Evolutionary conservation across 768 basidiomycete species (phyloP).

Genomic region (Boletus patriciae): DNA sequence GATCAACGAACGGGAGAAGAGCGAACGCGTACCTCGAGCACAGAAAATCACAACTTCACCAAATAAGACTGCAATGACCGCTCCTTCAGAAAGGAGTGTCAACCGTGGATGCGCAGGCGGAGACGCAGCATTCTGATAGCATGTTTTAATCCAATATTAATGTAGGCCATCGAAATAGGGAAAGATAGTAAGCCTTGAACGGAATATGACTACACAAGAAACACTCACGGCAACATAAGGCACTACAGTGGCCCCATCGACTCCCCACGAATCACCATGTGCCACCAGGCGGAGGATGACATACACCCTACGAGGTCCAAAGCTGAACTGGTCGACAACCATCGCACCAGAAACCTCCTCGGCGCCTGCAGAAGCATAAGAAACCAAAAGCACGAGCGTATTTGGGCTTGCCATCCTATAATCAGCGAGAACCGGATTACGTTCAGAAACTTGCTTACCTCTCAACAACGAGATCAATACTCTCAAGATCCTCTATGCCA

Average conservation of each 20-base stretch:
- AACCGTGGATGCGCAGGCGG: constrained; percentile 74
- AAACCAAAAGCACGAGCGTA: constrained; percentile 61
- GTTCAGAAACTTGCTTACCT: constrained; percentile 39
- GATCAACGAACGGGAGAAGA: not conserved
- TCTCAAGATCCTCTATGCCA: constrained; percentile 63
- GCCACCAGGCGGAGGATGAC: constrained; percentile 51
- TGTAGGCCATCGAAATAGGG: not conserved
- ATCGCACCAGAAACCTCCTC: constrained; percentile 43
- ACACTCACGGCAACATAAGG: constrained; percentile 74
- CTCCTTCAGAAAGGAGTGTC: constrained; percentile 58
- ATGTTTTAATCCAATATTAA: not conserved
- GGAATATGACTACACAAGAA: not conserved
- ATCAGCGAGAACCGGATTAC: not conserved
- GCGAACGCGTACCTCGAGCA: constrained; percentile 50
- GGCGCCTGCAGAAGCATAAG: constrained; percentile 52
- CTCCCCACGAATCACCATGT: constrained; percentile 28
- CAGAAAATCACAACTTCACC: constrained; percentile 76
- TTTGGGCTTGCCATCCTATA: constrained; percentile 40
- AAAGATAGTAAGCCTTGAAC: not conserved
- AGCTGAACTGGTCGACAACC: constrained; percentile 39
- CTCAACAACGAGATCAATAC: constrained; percentile 67
- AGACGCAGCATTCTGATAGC: constrained; percentile 56
- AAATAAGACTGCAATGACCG: constrained; percentile 63
- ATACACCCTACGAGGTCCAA: constrained; percentile 60
- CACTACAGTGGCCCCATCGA: constrained; percentile 49